These are phyloP conservation scores for Sporodiniella umbellata DNA, from an alignment of 371 early-diverging fungal species.

Conservation along the genomic window DNA sequence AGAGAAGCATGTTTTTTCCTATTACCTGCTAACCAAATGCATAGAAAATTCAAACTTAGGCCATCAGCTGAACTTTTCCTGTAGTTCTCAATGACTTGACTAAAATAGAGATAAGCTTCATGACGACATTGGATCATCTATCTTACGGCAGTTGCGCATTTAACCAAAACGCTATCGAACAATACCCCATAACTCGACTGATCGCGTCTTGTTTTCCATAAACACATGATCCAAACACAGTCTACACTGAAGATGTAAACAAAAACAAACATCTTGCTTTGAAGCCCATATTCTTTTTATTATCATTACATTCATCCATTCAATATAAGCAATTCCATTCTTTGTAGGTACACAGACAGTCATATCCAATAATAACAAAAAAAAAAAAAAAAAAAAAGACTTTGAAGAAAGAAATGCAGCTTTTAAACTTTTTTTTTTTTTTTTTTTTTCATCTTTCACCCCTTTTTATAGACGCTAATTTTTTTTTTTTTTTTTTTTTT, in stretches of 20 bases:
- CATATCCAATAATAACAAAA: conserved; percentile 11
- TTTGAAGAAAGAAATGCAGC: not conserved
- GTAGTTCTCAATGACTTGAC: conserved; percentile 60
- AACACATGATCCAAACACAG: conserved; percentile 49
- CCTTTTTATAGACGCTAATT: not conserved
- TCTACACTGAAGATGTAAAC: too few relatives aligned
- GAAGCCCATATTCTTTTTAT: not conserved
- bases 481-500: not conserved
- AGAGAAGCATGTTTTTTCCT: not conserved
- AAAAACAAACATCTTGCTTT: not conserved
- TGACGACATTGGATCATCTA: not conserved
- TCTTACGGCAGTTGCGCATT: conserved; percentile 75
- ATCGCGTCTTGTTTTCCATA: conserved; percentile 37
- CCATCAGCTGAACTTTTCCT: conserved; percentile 47
- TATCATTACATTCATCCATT: conserved; percentile 34
- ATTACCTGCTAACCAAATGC: conserved; percentile 65
- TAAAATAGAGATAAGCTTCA: conserved; percentile 7
- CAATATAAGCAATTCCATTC: conserved; percentile 25
- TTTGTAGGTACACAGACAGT: conserved; percentile 26
- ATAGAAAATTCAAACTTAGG: conserved; percentile 54
- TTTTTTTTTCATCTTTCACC: not conserved
- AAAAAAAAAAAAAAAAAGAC: conserved; percentile 5
- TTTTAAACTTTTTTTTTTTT: not conserved
- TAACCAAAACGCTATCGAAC: conserved; percentile 66
- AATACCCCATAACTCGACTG: conserved; percentile 50